phyloP scores from a whole-genome alignment of 768 basidiomycete species.

The Terana coerulea region DNA sequence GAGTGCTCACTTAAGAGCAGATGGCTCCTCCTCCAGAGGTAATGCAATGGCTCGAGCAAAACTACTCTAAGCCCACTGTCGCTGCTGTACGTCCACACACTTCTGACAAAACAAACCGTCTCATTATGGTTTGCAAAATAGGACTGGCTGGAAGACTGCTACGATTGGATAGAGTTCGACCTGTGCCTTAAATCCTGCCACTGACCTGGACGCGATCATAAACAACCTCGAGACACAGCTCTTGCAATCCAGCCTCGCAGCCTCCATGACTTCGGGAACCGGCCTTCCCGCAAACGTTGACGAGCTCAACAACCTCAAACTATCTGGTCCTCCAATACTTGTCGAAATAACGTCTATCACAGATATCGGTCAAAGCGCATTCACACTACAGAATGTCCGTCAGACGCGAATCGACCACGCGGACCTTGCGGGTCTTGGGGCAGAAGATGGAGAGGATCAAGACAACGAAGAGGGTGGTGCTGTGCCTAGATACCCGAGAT shows the following conservation, averaged over 20 bases:
- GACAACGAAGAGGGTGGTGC: conserved; percentile 63
- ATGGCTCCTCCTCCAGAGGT: conserved; percentile 34
- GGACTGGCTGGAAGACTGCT: conserved; percentile 79
- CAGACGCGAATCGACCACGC: conserved; percentile 59
- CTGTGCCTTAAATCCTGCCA: conserved; percentile 42
- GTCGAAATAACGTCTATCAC: conserved; percentile 77
- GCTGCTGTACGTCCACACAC: conserved; percentile 45
- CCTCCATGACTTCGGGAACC: conserved; percentile 68
- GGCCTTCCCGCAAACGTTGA: conserved; percentile 54
- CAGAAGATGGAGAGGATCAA: conserved; percentile 46
- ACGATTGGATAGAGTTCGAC: conserved; percentile 54
- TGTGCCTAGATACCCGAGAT: conserved; percentile 76
- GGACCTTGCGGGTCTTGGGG: conserved; percentile 41
- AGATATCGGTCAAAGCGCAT: conserved; percentile 83
- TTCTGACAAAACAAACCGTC: not conserved
- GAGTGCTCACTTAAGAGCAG: not conserved
- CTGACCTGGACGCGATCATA: conserved; percentile 49
- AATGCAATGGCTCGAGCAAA: conserved; percentile 46
- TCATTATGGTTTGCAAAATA: conserved; percentile 27
- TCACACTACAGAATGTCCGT: conserved; percentile 67
- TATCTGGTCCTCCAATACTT: conserved; percentile 49
- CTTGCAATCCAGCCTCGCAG: conserved; percentile 64
- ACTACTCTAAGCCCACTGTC: conserved; percentile 59
- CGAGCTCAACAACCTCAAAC: conserved; percentile 31
- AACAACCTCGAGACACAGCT: conserved; percentile 60